Base-by-base conservation (phyloP, 805 yeast species). In the Blastobotrys chiropterorum region DNA sequence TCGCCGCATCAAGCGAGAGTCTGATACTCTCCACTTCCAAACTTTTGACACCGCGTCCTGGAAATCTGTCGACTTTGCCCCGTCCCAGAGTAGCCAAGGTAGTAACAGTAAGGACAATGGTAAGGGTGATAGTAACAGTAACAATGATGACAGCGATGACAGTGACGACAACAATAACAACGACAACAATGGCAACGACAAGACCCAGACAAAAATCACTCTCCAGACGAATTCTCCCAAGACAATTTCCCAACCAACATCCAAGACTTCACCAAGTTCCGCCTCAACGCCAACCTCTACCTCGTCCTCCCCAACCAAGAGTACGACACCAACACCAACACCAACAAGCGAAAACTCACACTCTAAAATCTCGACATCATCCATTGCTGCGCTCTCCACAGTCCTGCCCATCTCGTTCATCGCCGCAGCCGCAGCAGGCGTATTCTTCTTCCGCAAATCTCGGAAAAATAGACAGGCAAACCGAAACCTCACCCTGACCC, bases 321-420 rank as follows among this genome's bases (percentile, higher is more conserved):
- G 38, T 20, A 31, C 59, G 13, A 38, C 57, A 8, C 47, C 50
- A 1, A 60, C 34, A 5, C 34, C 34, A 6, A 5, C 34, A n/a
- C n/a, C n/a, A n/a, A n/a, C n/a, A n/a, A n/a, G n/a, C n/a, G n/a
- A n/a, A n/a, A n/a, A n/a, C n/a, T n/a, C n/a, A n/a, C n/a, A n/a
- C n/a, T n/a, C n/a, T n/a, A 26, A 26, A n/a, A 53, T 72, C 13
- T 57, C 71, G 3, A 56, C 57, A 1, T 69, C 72, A 3, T 63
- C 65, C 2, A 63, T 76, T 11, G 78, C 77, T 15, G 80, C 75
- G 0, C 59, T 77, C n/a, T 73, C 80, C 0, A 72, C 76, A 1
- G 60, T 75, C 8, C 63, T 76, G 3, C 79, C 80, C 2, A 49
- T 76, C 1, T 64, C 75, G 13, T 67, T 75, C 2, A 63, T 68